Evolutionary conservation across 805 yeast genomes (phyloP).

Genomic region (Kluyveromyces starmeri): DNA sequence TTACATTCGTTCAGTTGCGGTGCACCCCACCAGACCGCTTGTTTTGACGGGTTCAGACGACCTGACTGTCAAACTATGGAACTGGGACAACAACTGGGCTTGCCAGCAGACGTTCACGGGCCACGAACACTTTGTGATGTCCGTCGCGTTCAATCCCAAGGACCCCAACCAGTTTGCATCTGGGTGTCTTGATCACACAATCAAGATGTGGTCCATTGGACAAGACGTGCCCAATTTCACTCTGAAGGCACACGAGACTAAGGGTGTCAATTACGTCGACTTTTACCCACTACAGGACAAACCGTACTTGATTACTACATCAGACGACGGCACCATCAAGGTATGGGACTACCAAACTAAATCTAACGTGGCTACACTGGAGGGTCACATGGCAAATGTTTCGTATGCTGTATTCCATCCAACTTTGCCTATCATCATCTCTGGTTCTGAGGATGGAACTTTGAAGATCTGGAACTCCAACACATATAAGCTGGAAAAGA

Average conservation of each 20-base stretch:
- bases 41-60: slow-evolving; percentile 88
- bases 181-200: slow-evolving; percentile 92
- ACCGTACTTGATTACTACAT: slow-evolving; percentile 86
- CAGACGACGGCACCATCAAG: slow-evolving; percentile 83
- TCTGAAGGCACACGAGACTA: slow-evolving; percentile 78
- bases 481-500: slow-evolving; percentile 88
- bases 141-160: slow-evolving; percentile 91
- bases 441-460: slow-evolving; percentile 96
- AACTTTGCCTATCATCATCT: slow-evolving; percentile 86
- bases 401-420: slow-evolving; percentile 97
- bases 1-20: slow-evolving; percentile 86
- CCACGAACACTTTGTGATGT: slow-evolving; percentile 92
- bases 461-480: slow-evolving; percentile 91
- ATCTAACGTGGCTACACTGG: slow-evolving; percentile 86
- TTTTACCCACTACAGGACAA: slow-evolving; percentile 96
- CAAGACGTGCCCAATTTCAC: slow-evolving; percentile 86
- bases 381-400: slow-evolving; percentile 90
- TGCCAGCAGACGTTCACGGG: slow-evolving; percentile 89
- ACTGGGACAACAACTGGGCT: slow-evolving; percentile 94
- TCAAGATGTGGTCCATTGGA: slow-evolving; percentile 93
- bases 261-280: slow-evolving; percentile 93
- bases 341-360: slow-evolving; percentile 98
- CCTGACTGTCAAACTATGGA: slow-evolving; percentile 86
- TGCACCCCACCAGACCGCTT: slow-evolving; percentile 89
- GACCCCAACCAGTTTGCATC: slow-evolving; percentile 97